Base-by-base conservation (phyloP, 306 rosid genomes). In the Albizia julibrissin region DNA sequence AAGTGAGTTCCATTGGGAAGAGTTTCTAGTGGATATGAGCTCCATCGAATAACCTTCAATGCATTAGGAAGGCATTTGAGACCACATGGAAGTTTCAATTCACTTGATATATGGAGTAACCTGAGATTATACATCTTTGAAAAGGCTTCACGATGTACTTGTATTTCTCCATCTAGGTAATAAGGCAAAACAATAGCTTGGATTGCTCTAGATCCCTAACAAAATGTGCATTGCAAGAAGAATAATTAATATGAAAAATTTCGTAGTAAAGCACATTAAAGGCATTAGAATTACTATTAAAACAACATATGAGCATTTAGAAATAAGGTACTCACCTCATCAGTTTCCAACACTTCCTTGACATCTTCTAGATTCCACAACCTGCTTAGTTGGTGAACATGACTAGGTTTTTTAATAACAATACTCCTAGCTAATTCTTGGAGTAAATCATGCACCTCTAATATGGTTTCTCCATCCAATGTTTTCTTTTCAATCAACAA, bases 101-200 rank as follows among this genome's bases (percentile, higher is more conserved):
- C 24, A 22, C 43, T 14, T n/a, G 15, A 4, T 33, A 68, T 10
- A 0, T 33, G 22, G 47, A 78, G 82, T 18, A 78, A 50, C 15
- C 40, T 78, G 15, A 78, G 82, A 78, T 39, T 54, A n/a, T 22
- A 22, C 82, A 50, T 78, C 26, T 68, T 50, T 50, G 54, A 49
- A 19, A 77, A 77, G 6, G 31, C 64, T n/a, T 62, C 15, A 39
- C 61, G 1, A 10, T 24, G 16, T 77, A 22, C 13, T 29, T 19
- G 31, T 47, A 47, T 47, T 15, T 47, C 54, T 47, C 54, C 54
- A 27, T 43, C 10, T 31, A 56, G 27, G 13, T n/a, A n/a, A n/a
- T 21, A 56, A 8, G 64, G 64, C 11, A 43, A 52, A 52, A 9
- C 24, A 52, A 52, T 52, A 18, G 24, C 54, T 47, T 14, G 2